Evolutionary conservation across 2,329 filamentous ascomycete species (phyloP).

Genomic region (Aulographum hederae): DNA sequence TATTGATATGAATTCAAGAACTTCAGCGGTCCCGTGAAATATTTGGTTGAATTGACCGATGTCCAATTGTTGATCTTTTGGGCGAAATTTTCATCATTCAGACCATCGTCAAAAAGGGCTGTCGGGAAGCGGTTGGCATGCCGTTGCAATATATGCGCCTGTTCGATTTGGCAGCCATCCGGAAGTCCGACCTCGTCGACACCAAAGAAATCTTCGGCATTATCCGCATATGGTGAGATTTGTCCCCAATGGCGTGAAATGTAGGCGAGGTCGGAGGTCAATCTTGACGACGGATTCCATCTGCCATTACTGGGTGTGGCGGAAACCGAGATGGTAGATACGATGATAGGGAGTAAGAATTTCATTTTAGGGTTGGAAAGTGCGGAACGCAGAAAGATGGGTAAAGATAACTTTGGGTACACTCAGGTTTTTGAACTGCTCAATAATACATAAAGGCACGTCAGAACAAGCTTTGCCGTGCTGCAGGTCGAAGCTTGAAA

Average conservation of each 20-base stretch:
- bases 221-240: conserved; percentile 28
- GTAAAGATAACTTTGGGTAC: no score
- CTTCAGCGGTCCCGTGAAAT: conserved; percentile 27
- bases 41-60: conserved; percentile 12
- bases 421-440: no score
- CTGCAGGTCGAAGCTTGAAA: no score
- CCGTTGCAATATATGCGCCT: conserved; percentile 34
- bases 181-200: conserved; percentile 29
- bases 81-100: conserved; percentile 29
- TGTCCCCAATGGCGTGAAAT: conserved; percentile 28
- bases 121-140: conserved; percentile 34
- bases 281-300: no score
- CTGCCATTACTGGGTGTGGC: no score
- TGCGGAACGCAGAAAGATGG: no score
- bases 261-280: conserved; percentile 14
- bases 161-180: conserved; percentile 35
- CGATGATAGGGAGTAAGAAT: no score
- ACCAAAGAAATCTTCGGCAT: conserved; percentile 26
- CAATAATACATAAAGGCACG: no score
- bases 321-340: no score
- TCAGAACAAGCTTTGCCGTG: no score
- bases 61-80: conserved; percentile 30
- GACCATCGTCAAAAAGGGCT: conserved; percentile 25
- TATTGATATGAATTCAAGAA: conserved; percentile 37
- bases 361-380: no score